Conservation (phyloP, 371 early-diverging fungal species). For the Mortierella sp. region DNA sequence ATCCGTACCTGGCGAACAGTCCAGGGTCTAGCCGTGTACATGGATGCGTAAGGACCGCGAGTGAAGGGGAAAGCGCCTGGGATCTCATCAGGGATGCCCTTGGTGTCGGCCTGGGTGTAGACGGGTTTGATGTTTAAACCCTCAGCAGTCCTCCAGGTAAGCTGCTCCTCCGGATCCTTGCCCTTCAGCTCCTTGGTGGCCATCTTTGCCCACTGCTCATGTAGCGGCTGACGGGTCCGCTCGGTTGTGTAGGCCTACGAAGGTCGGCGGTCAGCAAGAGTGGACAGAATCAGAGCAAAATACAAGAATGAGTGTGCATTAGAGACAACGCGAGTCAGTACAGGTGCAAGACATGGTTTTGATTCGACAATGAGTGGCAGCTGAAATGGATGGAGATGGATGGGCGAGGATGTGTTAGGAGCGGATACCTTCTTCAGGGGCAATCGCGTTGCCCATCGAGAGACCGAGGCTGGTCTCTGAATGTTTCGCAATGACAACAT, state of each 20-base stretch:
- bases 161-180: slow-evolving; percentile 73
- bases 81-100: slow-evolving; percentile 68
- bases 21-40: slow-evolving; percentile 91
- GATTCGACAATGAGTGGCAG: no score
- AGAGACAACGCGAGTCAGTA: background rate
- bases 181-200: slow-evolving; percentile 88
- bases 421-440: slow-evolving; percentile 31
- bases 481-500: slow-evolving; percentile 47
- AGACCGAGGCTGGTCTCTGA: slow-evolving; percentile 23
- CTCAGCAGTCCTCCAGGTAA: slow-evolving; percentile 87
- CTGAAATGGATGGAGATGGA: background rate
- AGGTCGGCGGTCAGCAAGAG: no score
- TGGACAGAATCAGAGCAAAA: no score
- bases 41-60: slow-evolving; percentile 88
- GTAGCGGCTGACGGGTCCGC: slow-evolving; percentile 54
- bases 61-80: slow-evolving; percentile 89
- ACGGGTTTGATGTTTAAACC: slow-evolving; percentile 87
- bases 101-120: slow-evolving; percentile 78
- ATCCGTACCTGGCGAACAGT: slow-evolving; percentile 80
- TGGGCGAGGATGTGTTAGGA: background rate
- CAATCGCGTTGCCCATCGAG: slow-evolving; percentile 37
- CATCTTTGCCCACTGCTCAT: slow-evolving; percentile 75
- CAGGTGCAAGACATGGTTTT: no score
- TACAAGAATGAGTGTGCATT: background rate
- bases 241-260: slow-evolving; percentile 54